Conservation (phyloP, 352 stramenopile species). For the Elongisporangium prolatum region DNA sequence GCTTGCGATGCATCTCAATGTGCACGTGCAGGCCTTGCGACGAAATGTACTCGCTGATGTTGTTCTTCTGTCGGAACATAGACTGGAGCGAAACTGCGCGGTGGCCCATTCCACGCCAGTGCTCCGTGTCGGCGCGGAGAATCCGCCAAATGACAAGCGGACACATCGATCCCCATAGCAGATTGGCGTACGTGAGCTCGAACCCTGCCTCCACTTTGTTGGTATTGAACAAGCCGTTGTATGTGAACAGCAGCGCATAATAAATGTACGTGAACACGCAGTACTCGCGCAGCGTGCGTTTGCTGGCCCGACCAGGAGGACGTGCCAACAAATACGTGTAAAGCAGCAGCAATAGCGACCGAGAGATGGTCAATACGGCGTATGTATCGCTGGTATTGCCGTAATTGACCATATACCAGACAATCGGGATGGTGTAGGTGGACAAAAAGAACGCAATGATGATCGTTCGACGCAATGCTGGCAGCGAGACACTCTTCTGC, state of each 20-base stretch:
- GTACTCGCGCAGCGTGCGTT: constrained; percentile 27
- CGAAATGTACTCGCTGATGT: constrained; percentile 24
- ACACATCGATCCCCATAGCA: constrained; percentile 16
- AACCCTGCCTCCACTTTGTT: constrained; percentile 15
- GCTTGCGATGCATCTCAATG: constrained; percentile 65
- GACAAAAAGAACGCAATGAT: constrained; percentile 29
- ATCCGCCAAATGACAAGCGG: constrained; percentile 26
- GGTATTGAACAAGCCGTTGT: constrained; percentile 29
- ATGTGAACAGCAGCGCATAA: constrained; percentile 24
- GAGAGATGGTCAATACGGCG: constrained; percentile 11
- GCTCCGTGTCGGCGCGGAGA: constrained; percentile 44
- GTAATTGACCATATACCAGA: constrained; percentile 15
- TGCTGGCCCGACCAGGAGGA: constrained; percentile 19
- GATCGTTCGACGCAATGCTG: constrained; percentile 28
- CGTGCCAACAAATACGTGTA: constrained; percentile 20
- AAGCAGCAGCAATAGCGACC: constrained; percentile 13
- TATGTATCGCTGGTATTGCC: constrained; percentile 10
- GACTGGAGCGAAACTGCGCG: constrained; percentile 18
- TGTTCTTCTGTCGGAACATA: constrained; percentile 20
- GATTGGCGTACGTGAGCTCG: constrained; percentile 23
- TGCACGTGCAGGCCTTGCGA: constrained; percentile 56
- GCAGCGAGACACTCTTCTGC: constrained; percentile 53
- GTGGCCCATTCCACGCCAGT: constrained; percentile 35
- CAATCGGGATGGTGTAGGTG: constrained; percentile 26
- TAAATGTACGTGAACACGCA: constrained; percentile 29